Evolutionary conservation across 441 rosid species (phyloP).

Genomic region (Iberis amara): DNA sequence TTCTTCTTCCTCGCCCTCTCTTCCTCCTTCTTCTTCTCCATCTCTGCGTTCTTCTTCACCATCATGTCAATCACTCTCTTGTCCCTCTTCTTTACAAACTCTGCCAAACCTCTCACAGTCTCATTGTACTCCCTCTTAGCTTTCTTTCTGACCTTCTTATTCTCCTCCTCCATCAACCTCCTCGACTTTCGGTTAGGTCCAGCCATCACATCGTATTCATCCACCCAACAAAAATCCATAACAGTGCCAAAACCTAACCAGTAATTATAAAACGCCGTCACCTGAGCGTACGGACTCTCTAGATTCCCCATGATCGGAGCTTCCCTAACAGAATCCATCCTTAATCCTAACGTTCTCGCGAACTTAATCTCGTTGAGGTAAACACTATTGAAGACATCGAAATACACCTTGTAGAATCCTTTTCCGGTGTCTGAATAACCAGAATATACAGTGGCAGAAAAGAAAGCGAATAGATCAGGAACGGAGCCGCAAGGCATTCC

Average conservation of each 20-base stretch:
- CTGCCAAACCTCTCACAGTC: constrained; percentile 73
- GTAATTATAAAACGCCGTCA: constrained; percentile 73
- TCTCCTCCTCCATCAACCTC: constrained; percentile 91
- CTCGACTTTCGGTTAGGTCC: constrained; percentile 71
- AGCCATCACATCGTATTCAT: constrained; percentile 63
- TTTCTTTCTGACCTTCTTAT: constrained; percentile 82
- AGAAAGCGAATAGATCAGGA: constrained; percentile 72
- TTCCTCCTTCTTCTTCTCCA: constrained; percentile 63
- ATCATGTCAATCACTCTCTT: constrained; percentile 84
- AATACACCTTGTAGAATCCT: constrained; percentile 80
- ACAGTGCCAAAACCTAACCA: constrained; percentile 82
- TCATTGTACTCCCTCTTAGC: constrained; percentile 79
- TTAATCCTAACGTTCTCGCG: constrained; percentile 55
- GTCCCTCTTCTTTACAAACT: constrained; percentile 88
- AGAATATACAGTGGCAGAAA: constrained; percentile 61
- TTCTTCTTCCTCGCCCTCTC: constrained; percentile 69
- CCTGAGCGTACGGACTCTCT: constrained; percentile 66
- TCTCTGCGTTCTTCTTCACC: constrained; percentile 62
- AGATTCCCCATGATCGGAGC: constrained; percentile 89
- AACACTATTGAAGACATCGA: constrained; percentile 62
- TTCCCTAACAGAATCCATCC: constrained; percentile 50
- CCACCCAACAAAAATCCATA: constrained; percentile 90
- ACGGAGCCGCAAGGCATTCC: constrained; percentile 42
- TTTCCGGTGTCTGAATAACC: constrained; percentile 67
- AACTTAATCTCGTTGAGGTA: constrained; percentile 59